phyloP scores from a whole-genome alignment of 768 basidiomycete genomes.

The Suillus occidentalis region DNA sequence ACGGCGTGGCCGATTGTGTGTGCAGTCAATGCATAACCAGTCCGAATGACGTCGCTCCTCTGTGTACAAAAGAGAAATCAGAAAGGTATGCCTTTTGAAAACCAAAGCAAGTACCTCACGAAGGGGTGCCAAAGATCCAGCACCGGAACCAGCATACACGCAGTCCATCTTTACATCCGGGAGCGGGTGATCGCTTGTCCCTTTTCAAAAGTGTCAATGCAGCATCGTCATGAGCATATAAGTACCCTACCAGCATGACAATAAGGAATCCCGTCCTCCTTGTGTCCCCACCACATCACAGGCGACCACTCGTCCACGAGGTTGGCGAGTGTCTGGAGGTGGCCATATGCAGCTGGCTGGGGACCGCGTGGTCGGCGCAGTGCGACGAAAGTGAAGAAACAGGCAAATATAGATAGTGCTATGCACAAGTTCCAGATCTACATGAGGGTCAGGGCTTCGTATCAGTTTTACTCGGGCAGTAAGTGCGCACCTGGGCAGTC shows the following conservation, averaged over 20 bases:
- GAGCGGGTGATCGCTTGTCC: neutral
- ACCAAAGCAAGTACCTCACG: neutral
- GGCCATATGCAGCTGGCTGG: conserved; percentile 20
- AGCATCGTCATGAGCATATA: neutral
- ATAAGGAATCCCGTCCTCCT: conserved; percentile 12
- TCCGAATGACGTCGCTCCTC: too few species aligned
- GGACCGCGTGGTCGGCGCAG: conserved; percentile 5
- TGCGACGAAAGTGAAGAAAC: conserved; percentile 16
- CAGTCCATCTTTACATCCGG: neutral
- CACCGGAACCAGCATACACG: neutral
- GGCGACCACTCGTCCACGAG: conserved; percentile 22
- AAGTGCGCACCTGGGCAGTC: conserved; percentile 17
- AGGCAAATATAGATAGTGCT: too few species aligned
- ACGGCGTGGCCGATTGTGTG: neutral
- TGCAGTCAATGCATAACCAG: neutral
- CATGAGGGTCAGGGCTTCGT: neutral
- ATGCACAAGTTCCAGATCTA: conserved; percentile 29
- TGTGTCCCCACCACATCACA: conserved; percentile 24
- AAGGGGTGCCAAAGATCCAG: neutral
- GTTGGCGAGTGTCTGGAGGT: conserved; percentile 20
- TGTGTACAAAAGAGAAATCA: too few species aligned
- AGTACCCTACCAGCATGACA: conserved; percentile 7
- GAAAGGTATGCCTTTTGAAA: neutral
- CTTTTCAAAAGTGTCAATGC: conserved; percentile 11
- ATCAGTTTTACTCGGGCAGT: neutral